phyloP scores from a whole-genome alignment of 148 eudicot species.

The Fallopia convolvulus region DNA sequence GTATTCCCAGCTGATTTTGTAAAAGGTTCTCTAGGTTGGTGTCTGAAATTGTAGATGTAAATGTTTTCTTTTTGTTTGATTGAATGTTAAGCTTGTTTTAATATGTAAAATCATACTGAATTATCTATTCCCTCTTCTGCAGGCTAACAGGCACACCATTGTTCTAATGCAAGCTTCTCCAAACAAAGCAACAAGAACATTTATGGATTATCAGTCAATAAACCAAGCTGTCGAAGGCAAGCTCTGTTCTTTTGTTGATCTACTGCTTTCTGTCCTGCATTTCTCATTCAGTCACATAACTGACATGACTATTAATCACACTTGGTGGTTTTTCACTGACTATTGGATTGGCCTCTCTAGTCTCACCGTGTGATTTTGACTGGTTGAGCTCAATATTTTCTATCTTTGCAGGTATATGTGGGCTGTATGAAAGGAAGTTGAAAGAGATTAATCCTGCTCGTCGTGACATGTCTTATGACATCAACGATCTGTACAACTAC shows the following conservation, averaged over 20 bases:
- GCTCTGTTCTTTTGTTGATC: slow-evolving; percentile 6
- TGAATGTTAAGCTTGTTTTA: neutral
- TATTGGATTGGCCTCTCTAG: neutral
- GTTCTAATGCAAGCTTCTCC: slow-evolving; percentile 83
- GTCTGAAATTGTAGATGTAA: neutral
- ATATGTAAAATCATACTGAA: neutral
- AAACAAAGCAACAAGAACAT: slow-evolving; percentile 68
- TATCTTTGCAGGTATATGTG: slow-evolving; percentile 69
- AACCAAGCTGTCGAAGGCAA: slow-evolving; percentile 86
- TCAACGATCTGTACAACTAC: slow-evolving; percentile 84
- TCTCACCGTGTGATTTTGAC: neutral
- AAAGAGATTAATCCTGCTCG: slow-evolving; percentile 81
- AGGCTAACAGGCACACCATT: slow-evolving; percentile 92
- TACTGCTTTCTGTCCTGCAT: neutral
- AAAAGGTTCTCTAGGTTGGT: neutral
- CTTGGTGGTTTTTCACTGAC: neutral
- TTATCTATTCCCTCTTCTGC: slow-evolving; percentile 12
- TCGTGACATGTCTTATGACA: slow-evolving; percentile 71
- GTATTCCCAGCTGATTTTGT: neutral
- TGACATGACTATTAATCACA: neutral
- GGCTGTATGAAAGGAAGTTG: slow-evolving; percentile 79
- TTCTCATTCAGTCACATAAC: neutral
- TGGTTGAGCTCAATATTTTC: neutral
- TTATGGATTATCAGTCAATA: slow-evolving; percentile 87
- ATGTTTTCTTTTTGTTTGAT: neutral